A percentile compares a stretch with the other conserved stretches of the same genome.
phyloP scores from a whole-genome alignment of 768 basidiomycete genomes.

The Suillus luteus region DNA sequence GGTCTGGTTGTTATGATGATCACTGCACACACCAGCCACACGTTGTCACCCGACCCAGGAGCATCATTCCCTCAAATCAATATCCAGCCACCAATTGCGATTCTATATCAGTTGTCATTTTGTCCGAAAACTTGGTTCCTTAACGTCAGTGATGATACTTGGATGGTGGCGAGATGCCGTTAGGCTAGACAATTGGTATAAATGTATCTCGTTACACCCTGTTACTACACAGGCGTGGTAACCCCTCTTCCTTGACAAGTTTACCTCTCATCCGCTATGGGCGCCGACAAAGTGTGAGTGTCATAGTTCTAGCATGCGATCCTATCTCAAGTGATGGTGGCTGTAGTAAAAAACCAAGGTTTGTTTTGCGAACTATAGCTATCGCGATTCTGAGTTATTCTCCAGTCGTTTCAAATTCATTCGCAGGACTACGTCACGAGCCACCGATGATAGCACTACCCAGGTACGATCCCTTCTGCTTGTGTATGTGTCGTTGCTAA shows the following conservation, averaged over 20 bases:
- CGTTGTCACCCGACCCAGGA: not conserved
- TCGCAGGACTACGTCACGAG: not conserved
- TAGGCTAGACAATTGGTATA: not conserved
- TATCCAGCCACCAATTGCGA: not conserved
- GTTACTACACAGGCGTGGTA: no score
- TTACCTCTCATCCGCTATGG: not conserved
- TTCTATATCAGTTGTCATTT: not conserved
- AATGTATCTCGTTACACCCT: not conserved
- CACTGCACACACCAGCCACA: not conserved
- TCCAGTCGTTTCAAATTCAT: constrained; percentile 2
- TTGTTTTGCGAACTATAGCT: not conserved
- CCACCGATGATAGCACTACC: not conserved
- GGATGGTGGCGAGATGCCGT: not conserved
- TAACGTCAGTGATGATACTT: not conserved
- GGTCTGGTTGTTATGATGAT: not conserved
- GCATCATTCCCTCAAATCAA: not conserved
- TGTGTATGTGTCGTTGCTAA: not conserved
- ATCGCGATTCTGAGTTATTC: not conserved
- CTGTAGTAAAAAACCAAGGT: not conserved
- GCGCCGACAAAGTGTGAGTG: constrained; percentile 2
- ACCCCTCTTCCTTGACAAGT: not conserved
- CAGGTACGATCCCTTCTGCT: not conserved
- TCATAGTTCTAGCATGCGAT: not conserved
- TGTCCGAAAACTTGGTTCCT: not conserved
- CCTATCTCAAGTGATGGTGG: not conserved